These are phyloP conservation scores for Aspergillus steynii DNA, from an alignment of 495 filamentous ascomycete genomes.

Conservation along the genomic window DNA sequence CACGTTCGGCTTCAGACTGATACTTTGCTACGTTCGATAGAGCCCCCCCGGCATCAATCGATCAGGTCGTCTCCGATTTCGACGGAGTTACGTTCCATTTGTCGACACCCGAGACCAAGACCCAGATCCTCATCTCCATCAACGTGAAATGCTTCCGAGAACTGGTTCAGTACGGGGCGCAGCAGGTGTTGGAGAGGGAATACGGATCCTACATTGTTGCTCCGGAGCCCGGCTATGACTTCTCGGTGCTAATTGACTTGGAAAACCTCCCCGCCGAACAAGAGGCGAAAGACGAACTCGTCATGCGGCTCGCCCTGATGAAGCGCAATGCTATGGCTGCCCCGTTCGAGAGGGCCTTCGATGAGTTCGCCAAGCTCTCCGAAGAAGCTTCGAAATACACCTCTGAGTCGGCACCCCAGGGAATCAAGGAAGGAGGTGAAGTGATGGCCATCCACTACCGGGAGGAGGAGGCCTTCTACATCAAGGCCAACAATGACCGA, in stretches of 20 bases:
- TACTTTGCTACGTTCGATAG: constrained; percentile 46
- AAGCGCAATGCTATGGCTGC: constrained; percentile 99
- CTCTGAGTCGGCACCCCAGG: constrained; percentile 86
- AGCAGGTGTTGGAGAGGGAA: constrained; percentile 86
- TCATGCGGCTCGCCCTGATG: constrained; percentile 80
- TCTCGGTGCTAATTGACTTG: constrained; percentile 85
- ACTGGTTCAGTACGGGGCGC: constrained; percentile 87
- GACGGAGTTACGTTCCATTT: constrained; percentile 98
- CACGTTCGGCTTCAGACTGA: constrained; percentile 35
- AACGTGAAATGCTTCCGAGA: constrained; percentile 92
- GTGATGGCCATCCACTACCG: constrained; percentile 97
- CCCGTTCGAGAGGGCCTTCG: constrained; percentile 93
- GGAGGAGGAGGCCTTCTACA: constrained; percentile 99
- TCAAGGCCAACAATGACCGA: constrained; percentile 94
- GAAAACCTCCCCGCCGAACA: constrained; percentile 78
- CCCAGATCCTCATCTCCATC: constrained; percentile 90
- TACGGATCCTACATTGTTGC: constrained; percentile 88
- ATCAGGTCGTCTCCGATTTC: constrained; percentile 97
- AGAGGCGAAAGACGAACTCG: constrained; percentile 80
- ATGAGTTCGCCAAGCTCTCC: constrained; percentile 81
- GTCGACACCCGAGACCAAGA: constrained; percentile 89
- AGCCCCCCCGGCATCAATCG: constrained; percentile 80
- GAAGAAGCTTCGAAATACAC: constrained; percentile 89
- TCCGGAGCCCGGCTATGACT: constrained; percentile 90
- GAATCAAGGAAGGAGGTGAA: constrained; percentile 81